These are phyloP conservation scores for Cercophora samala DNA, from an alignment of 495 filamentous ascomycete species.

Conservation along the genomic window DNA sequence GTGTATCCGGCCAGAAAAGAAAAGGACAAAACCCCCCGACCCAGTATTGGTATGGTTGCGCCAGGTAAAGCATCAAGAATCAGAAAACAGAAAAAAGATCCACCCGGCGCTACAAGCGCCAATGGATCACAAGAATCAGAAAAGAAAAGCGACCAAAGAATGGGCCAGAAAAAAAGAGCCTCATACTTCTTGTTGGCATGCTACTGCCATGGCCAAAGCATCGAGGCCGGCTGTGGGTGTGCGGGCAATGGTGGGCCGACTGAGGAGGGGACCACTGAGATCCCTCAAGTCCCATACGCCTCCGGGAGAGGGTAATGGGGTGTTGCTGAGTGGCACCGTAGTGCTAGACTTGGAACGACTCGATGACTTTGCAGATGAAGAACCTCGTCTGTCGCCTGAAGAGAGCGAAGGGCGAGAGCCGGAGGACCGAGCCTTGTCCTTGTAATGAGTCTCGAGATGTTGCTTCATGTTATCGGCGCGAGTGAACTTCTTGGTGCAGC, in stretches of 20 bases:
- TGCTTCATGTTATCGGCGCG: slow-evolving; percentile 99
- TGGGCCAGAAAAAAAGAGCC: not conserved
- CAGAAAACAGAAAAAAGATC: slow-evolving; percentile 9
- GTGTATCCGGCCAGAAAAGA: not conserved
- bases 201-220: slow-evolving; percentile 40
- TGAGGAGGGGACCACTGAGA: slow-evolving; percentile 39
- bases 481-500: slow-evolving; percentile 89
- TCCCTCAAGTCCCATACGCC: slow-evolving; percentile 44
- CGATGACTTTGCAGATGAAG: slow-evolving; percentile 34
- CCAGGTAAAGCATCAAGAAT: not conserved
- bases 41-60: not conserved
- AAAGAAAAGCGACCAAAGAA: not conserved
- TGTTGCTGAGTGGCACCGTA: slow-evolving; percentile 3
- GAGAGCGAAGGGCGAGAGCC: slow-evolving; percentile 25
- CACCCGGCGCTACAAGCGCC: not conserved
- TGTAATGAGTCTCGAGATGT: slow-evolving; percentile 83
- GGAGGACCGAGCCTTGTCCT: slow-evolving; percentile 45
- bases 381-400: slow-evolving; percentile 31
- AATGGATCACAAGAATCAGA: not conserved
- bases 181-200: slow-evolving; percentile 38
- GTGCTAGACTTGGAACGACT: slow-evolving; percentile 22
- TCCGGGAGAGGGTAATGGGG: slow-evolving; percentile 32
- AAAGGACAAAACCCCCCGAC: not conserved
- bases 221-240: slow-evolving; percentile 41
- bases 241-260: slow-evolving; percentile 32